Evolutionary conservation across 2,329 filamentous ascomycete species (phyloP), one percentile per base, ranked within the genome.

Genomic region (Colletotrichum sp.): DNA sequence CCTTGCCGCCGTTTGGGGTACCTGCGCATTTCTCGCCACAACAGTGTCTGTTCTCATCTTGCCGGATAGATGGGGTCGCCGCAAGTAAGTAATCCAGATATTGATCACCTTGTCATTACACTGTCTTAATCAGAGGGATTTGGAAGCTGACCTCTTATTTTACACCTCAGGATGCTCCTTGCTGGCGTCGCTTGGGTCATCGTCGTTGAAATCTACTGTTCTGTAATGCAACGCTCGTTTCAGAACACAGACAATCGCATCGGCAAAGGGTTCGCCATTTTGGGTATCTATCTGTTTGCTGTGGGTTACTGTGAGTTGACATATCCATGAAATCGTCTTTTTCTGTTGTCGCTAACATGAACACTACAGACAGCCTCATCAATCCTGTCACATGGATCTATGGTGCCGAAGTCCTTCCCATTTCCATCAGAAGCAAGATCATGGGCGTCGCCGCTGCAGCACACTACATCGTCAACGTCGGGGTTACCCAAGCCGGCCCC

Each of bases 41-140:
- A 62, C 28, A n/a, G 57, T 62, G 2, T 28, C 57, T 13, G 57
- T 59, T 59, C 55, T 59, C 24, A 59, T 59, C 24, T 0, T 62
- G 26, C 57, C 57, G 57, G 57, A 62, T 62, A 62, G 26, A 62
- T 62, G 57, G 57, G 57, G 57, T 62, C 57, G 57, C 28, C 57
- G 57, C 57, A 62, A 60, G 57, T 60, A 24, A 24, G 24, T 24
- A 24, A 32, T 12, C 5, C 10, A 12, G 30, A 32, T 32, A 10
- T 32, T 32, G 30, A 32, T 32, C 10, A 32, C 9, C 10, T 12
- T 32, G 30, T 32, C 30, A 28, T 39, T 39, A 30, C 6, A 28
- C 13, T 26, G 16, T 26, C 8, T 10, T 2, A 28, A 59, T 5
- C 55, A 30, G 4, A 28, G 4, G 8, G 12, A 9, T 3, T 6